These are phyloP conservation scores for Cercospora zeina DNA, from an alignment of 2,329 filamentous ascomycete species.

Conservation along the genomic window DNA sequence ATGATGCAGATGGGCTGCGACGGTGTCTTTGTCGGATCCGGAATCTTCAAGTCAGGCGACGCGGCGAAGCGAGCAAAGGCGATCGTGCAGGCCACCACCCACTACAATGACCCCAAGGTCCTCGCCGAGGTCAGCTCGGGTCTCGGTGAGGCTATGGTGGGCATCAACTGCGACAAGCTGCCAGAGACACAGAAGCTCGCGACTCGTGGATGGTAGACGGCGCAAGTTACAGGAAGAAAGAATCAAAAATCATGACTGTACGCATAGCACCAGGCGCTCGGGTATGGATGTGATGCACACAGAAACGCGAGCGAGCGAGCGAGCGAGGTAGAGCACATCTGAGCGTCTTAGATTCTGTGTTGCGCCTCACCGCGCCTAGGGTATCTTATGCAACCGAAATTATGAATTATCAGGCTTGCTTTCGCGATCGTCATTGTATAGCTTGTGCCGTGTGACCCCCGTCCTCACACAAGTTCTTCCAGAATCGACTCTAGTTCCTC, in stretches of 20 bases:
- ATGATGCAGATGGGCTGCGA: conserved; percentile 99
- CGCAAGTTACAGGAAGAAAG: background rate
- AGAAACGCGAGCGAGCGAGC: background rate
- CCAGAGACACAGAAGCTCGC: conserved; percentile 78
- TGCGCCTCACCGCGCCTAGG: conserved; percentile 18
- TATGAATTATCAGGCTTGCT: background rate
- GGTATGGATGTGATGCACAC: background rate
- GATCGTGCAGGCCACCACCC: conserved; percentile 90
- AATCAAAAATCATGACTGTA: background rate
- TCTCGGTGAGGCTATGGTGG: conserved; percentile 96
- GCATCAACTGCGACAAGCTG: conserved; percentile 83
- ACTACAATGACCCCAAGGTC: conserved; percentile 81
- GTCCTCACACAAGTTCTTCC: conserved; percentile 63
- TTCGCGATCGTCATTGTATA: background rate
- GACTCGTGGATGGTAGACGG: conserved; percentile 72
- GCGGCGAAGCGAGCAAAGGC: conserved; percentile 86
- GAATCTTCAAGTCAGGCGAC: conserved; percentile 96
- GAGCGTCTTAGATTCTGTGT: conserved; percentile 9
- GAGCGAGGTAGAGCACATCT: conserved; percentile 9
- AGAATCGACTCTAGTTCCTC: conserved; percentile 87
- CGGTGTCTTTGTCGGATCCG: conserved; percentile 93
- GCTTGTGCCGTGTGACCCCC: background rate
- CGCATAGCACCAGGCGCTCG: conserved; percentile 21
- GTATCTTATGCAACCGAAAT: conserved; percentile 9
- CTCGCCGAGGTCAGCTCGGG: conserved; percentile 84